Percentiles rank a stretch among this genome's conserved stretches.
Conservation (phyloP, 2,329 filamentous ascomycete genomes). For the Aspergillus sp. region DNA sequence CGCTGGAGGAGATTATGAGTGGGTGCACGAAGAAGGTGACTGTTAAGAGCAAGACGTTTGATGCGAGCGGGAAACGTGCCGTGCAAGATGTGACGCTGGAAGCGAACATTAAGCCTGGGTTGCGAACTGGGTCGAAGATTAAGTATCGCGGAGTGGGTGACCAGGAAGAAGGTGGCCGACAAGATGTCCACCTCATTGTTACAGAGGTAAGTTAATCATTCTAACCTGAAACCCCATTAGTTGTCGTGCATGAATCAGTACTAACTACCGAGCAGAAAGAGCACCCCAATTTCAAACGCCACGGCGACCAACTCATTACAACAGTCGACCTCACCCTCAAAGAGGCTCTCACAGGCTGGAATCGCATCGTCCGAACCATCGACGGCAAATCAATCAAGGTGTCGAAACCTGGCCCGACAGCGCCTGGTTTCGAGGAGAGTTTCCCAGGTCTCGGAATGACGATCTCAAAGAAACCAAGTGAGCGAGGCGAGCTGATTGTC, state of each 20-base stretch:
- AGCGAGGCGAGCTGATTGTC: constrained; percentile 84
- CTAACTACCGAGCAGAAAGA: constrained; percentile 68
- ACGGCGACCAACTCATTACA: constrained; percentile 82
- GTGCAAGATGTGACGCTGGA: constrained; percentile 88
- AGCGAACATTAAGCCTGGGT: constrained; percentile 90
- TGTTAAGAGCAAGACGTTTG: constrained; percentile 95
- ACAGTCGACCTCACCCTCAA: constrained; percentile 82
- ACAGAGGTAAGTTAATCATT: constrained; percentile 69
- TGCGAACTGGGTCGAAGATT: constrained; percentile 97
- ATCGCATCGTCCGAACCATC: constrained; percentile 85
- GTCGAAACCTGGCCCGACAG: constrained; percentile 78
- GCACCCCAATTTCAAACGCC: constrained; percentile 78
- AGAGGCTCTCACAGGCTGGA: constrained; percentile 93
- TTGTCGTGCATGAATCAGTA: neutral
- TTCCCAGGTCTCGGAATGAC: constrained; percentile 94
- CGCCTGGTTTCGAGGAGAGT: constrained; percentile 75
- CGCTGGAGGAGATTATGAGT: constrained; percentile 83
- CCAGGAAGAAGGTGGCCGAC: constrained; percentile 91
- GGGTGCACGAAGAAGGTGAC: constrained; percentile 96
- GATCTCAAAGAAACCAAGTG: constrained; percentile 80
- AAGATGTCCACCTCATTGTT: constrained; percentile 93
- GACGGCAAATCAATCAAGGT: constrained; percentile 73
- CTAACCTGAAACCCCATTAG: neutral
- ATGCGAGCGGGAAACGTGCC: constrained; percentile 76
- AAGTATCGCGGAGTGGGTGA: constrained; percentile 98